These are phyloP conservation scores for Aaosphaeria pasadenensis DNA, from an alignment of 2,329 filamentous ascomycete genomes.

Conservation along the genomic window DNA sequence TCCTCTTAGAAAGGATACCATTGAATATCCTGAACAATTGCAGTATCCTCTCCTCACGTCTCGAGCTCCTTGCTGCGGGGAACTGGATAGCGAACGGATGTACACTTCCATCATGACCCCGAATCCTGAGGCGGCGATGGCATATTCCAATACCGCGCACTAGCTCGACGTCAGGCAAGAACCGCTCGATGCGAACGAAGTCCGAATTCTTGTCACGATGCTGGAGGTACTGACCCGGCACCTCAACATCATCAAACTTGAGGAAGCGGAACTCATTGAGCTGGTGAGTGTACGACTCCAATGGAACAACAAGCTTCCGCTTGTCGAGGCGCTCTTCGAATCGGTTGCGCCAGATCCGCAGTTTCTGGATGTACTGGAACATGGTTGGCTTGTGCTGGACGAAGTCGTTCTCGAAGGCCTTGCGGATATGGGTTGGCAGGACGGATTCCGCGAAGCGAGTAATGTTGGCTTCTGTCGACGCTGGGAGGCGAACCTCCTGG, in stretches of 20 bases:
- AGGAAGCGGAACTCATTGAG: constrained; percentile 96
- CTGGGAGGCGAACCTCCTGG: constrained; percentile 84
- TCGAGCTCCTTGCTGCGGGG: constrained; percentile 85
- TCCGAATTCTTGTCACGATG: constrained; percentile 99
- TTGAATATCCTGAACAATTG: constrained; percentile 98
- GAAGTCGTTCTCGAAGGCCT: constrained; percentile 97
- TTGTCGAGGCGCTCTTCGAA: constrained; percentile 97
- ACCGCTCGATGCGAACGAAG: constrained; percentile 95
- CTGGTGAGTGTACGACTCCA: constrained; percentile 85
- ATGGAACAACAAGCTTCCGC: constrained; percentile 65
- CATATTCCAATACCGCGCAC: constrained; percentile 88
- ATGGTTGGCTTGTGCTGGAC: constrained; percentile 93
- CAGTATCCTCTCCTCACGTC: constrained; percentile 89
- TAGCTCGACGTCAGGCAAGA: constrained; percentile 90
- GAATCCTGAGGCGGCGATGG: constrained; percentile 89
- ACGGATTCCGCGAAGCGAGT: constrained; percentile 96
- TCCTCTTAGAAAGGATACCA: constrained; percentile 83
- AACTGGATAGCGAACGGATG: constrained; percentile 97
- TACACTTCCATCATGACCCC: constrained; percentile 95
- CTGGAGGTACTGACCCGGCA: constrained; percentile 93
- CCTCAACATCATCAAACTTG: constrained; percentile 97
- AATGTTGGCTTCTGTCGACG: constrained; percentile 92
- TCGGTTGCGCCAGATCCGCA: constrained; percentile 93
- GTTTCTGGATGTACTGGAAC: constrained; percentile 97
- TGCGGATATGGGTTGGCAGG: constrained; percentile 88